These are phyloP conservation scores for Serpula lacrymans DNA, from an alignment of 768 basidiomycete species.

Conservation along the genomic window DNA sequence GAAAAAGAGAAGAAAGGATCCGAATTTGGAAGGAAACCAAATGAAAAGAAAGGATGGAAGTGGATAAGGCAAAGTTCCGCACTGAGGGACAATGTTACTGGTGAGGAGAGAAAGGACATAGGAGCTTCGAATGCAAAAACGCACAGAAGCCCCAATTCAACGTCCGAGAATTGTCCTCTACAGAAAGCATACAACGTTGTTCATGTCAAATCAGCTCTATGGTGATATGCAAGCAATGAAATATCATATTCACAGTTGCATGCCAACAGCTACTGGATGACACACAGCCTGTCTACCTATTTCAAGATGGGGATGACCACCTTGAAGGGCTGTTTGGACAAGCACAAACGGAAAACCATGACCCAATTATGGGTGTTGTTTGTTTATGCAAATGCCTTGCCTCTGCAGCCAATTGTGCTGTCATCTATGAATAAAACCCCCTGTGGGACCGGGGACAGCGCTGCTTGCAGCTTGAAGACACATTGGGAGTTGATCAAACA, in stretches of 20 bases:
- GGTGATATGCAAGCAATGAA: slow-evolving; percentile 27
- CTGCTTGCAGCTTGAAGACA: slow-evolving; percentile 1
- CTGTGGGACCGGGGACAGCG: slow-evolving; percentile 3
- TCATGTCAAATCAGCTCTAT: slow-evolving; percentile 29
- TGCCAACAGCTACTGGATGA: slow-evolving; percentile 22
- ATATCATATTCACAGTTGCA: slow-evolving; percentile 21
- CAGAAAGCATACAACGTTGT: slow-evolving; percentile 13
- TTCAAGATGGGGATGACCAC: slow-evolving; percentile 23
- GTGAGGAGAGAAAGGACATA: too few species aligned
- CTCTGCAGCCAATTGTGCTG: neutral
- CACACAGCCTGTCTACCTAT: slow-evolving; percentile 15
- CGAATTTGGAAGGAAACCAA: too few species aligned
- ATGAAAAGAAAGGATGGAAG: too few species aligned
- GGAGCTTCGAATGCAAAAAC: too few species aligned
- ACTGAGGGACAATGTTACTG: too few species aligned
- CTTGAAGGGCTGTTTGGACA: slow-evolving; percentile 27
- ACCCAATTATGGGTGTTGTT: neutral
- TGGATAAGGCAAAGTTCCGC: too few species aligned
- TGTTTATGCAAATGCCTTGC: neutral
- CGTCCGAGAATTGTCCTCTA: too few species aligned
- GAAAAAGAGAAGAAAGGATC: too few species aligned
- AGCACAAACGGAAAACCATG: neutral
- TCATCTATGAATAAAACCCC: slow-evolving; percentile 3
- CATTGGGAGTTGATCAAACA: slow-evolving; percentile 5
- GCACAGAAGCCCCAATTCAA: too few species aligned